phyloP scores from a whole-genome alignment of 2,329 filamentous ascomycete genomes.

The Bipolaris bicolor region DNA sequence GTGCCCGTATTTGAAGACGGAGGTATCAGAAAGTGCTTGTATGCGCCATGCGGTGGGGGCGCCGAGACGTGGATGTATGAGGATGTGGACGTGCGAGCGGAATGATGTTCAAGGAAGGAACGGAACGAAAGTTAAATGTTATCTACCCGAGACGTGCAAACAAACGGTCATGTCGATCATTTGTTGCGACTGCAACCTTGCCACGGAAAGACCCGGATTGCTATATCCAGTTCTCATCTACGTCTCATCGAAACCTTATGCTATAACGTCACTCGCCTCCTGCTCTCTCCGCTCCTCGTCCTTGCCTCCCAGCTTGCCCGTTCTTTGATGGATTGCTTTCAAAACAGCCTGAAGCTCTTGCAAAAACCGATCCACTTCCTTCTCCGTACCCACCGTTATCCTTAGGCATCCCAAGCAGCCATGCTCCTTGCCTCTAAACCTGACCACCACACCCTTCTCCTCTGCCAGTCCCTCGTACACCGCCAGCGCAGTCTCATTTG shows the following conservation, averaged over 20 bases:
- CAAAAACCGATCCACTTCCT: constrained; percentile 81
- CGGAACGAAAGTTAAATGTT: no score
- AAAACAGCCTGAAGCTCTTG: constrained; percentile 65
- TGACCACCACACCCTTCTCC: constrained; percentile 84
- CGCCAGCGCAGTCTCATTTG: constrained; percentile 76
- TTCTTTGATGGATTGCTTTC: constrained; percentile 54
- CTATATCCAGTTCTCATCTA: no score
- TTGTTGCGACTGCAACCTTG: no score
- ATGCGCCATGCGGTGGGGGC: constrained; percentile 2
- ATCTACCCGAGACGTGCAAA: no score
- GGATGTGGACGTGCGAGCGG: not conserved
- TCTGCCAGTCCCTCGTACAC: constrained; percentile 88
- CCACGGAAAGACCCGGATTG: no score
- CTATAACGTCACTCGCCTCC: constrained; percentile 58
- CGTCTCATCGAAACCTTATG: constrained; percentile 32
- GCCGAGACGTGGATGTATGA: constrained; percentile 24
- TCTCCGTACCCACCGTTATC: constrained; percentile 89
- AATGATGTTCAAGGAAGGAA: no score
- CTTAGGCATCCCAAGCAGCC: constrained; percentile 88
- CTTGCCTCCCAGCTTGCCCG: constrained; percentile 34
- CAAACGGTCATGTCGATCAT: no score
- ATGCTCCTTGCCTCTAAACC: constrained; percentile 90
- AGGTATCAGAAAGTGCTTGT: constrained; percentile 17
- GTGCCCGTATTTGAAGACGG: constrained; percentile 15
- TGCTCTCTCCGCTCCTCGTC: constrained; percentile 56